A percentile compares a stretch with the other conserved stretches of the same genome.
Evolutionary conservation across 495 filamentous ascomycete genomes (phyloP).

Genomic region (Penicillium canescens): DNA sequence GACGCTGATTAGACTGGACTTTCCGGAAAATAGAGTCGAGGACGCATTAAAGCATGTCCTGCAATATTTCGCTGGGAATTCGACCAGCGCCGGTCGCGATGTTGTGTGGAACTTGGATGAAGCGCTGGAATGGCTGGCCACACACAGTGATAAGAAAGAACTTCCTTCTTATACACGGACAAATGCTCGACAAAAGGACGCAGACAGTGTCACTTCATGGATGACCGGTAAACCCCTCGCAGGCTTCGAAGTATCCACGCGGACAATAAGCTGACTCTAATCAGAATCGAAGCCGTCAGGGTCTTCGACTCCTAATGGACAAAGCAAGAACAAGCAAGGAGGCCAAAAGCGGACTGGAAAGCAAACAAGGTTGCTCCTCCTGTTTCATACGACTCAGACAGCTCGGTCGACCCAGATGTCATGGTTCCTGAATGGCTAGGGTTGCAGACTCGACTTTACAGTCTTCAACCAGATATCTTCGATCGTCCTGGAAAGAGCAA

Average conservation of each 20-base stretch:
- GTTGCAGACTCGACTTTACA: conserved; percentile 68
- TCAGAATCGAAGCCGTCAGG: conserved; percentile 37
- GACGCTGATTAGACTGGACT: conserved; percentile 65
- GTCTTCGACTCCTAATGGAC: conserved; percentile 31
- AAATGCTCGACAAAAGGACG: conserved; percentile 32
- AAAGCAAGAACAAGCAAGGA: conserved; percentile 26
- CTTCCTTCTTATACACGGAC: conserved; percentile 66
- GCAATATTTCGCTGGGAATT: conserved; percentile 52
- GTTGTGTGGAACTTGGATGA: conserved; percentile 82
- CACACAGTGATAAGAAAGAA: conserved; percentile 65
- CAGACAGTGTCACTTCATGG: conserved; percentile 42
- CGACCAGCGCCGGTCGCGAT: conserved; percentile 56
- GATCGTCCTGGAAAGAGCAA: conserved; percentile 47
- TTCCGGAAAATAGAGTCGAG: conserved; percentile 61
- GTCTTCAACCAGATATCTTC: conserved; percentile 64
- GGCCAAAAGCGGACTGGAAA: conserved; percentile 30
- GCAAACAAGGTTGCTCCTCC: conserved; percentile 21
- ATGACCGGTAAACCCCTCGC: conserved; percentile 40
- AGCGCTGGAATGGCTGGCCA: conserved; percentile 81
- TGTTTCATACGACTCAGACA: conserved; percentile 49
- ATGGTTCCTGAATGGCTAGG: conserved; percentile 75
- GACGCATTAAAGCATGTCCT: conserved; percentile 66
- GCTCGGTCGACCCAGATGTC: conserved; percentile 66
- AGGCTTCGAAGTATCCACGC: conserved; percentile 15
- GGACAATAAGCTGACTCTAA: conserved; percentile 27